Conservation (phyloP, 2,329 filamentous ascomycete genomes). For the Alternaria atra region DNA sequence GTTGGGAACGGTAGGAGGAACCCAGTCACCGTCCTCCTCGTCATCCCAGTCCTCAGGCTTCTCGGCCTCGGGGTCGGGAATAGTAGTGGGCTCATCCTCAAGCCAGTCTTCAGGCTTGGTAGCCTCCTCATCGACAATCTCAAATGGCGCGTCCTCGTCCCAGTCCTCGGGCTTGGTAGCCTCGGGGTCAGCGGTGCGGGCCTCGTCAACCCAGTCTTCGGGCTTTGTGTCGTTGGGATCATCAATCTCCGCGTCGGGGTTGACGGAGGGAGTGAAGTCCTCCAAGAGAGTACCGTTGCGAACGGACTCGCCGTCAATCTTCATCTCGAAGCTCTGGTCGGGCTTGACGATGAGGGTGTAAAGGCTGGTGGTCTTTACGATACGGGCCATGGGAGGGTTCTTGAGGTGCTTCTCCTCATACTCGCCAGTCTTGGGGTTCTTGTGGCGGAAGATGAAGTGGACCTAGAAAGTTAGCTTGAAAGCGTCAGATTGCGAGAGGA, state of each 20-base stretch:
- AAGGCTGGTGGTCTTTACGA: conserved; percentile 89
- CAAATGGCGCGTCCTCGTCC: conserved; percentile 97
- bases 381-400: conserved; percentile 82
- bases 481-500: conserved; percentile 1
- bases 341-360: conserved; percentile 97
- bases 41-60: conserved; percentile 99
- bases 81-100: conserved; percentile 80
- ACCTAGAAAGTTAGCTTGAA: conserved; percentile 56
- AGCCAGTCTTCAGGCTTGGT: conserved; percentile 96
- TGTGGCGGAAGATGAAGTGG: conserved; percentile 99
- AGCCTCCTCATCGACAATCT: conserved; percentile 94
- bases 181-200: conserved; percentile 89
- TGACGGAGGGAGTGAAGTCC: conserved; percentile 92
- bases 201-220: conserved; percentile 92
- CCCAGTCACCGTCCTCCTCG: conserved; percentile 98
- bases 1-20: conserved; percentile 89
- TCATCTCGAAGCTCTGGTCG: conserved; percentile 93
- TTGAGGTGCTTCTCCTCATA: conserved; percentile 99
- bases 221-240: conserved; percentile 94
- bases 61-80: conserved; percentile 91
- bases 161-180: conserved; percentile 97
- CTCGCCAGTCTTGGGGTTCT: conserved; percentile 99
- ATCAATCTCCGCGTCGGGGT: conserved; percentile 93
- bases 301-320: conserved; percentile 87
- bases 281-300: conserved; percentile 93